Base-by-base conservation (phyloP, 169 alveolate species). In the Neospora caninum region DNA sequence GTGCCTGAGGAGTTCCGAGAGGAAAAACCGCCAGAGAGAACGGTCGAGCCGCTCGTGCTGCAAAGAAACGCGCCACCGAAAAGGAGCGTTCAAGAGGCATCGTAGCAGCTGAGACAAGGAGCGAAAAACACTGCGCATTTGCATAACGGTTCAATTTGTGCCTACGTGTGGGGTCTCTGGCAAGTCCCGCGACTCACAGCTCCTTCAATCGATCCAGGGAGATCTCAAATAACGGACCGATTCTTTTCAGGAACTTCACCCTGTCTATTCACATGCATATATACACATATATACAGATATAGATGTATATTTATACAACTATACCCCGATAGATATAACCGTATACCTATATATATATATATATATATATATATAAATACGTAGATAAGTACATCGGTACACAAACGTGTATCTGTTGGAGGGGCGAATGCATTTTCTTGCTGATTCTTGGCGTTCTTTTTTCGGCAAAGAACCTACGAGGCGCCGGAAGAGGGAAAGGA, bases 1-100 rank as follows among this genome's bases (percentile, higher is more conserved):
- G 54, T 43, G 92, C 25, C 92, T 82, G 58, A 88, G 82, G 31
- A 88, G 80, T 80, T 88, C 92, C 92, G 83, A 58, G 29, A 88
- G 92, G 53, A 53, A 88, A 54, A 88, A 58, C 38, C 92, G 92
- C 78, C 80, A 88, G 36, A 88, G 54, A 43, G 80, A 43, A 0
- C 92, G 92, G 83, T 88, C 92, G 2, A 64, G 54, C 2, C 53
- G 45, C 25, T 31, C 53, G 83, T 54, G 67, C 92, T 88, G 92
- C 0, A 88, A 25, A 7, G 42, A 31, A 13, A 73, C 10, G 9
- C 6, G 41, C 31, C 38, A 69, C 41, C 80, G 18, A n/a, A 25
- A 69, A n/a, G n/a, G n/a, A n/a, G n/a, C n/a, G n/a, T n/a, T n/a
- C n/a, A n/a, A n/a, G n/a, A n/a, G n/a, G n/a, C n/a, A n/a, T n/a